A percentile compares a stretch with the other conserved stretches of the same genome.
phyloP scores from a whole-genome alignment of 2,329 filamentous ascomycete species.

The Diaporthe batatas region DNA sequence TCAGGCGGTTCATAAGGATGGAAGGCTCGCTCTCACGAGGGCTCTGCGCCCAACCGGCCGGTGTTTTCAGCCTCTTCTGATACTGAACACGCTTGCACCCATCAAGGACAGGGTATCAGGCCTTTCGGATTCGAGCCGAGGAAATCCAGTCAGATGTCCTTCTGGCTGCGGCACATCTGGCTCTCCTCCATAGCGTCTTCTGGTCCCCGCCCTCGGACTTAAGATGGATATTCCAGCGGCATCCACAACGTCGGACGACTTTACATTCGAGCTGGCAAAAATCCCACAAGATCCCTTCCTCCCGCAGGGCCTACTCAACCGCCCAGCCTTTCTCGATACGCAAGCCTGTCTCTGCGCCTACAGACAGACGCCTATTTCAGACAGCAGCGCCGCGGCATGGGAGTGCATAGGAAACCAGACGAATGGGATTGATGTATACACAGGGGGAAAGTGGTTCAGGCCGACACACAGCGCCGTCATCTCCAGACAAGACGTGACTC shows the following conservation, averaged over 20 bases:
- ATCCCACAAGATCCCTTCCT: constrained; percentile 54
- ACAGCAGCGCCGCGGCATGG: constrained; percentile 51
- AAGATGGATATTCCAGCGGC: constrained; percentile 1
- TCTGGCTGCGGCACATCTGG: background rate
- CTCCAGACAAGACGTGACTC: constrained; percentile 31
- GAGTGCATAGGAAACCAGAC: constrained; percentile 61
- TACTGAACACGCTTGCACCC: background rate
- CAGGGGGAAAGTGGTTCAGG: constrained; percentile 59
- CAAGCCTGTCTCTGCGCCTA: constrained; percentile 56
- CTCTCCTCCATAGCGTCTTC: background rate
- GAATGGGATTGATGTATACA: constrained; percentile 53
- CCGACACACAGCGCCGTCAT: constrained; percentile 47
- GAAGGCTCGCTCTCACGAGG: background rate
- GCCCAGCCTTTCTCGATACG: constrained; percentile 57
- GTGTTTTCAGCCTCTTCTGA: background rate
- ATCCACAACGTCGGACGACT: background rate
- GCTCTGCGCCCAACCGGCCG: background rate
- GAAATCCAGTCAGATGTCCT: background rate
- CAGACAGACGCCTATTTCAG: constrained; percentile 44
- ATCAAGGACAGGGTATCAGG: background rate
- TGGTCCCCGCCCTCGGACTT: background rate
- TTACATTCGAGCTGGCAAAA: background rate
- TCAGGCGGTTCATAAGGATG: constrained; percentile 14
- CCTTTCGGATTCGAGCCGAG: background rate
- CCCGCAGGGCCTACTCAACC: constrained; percentile 48